phyloP scores from a whole-genome alignment of 805 yeast genomes.

The Brettanomyces anomalus region DNA sequence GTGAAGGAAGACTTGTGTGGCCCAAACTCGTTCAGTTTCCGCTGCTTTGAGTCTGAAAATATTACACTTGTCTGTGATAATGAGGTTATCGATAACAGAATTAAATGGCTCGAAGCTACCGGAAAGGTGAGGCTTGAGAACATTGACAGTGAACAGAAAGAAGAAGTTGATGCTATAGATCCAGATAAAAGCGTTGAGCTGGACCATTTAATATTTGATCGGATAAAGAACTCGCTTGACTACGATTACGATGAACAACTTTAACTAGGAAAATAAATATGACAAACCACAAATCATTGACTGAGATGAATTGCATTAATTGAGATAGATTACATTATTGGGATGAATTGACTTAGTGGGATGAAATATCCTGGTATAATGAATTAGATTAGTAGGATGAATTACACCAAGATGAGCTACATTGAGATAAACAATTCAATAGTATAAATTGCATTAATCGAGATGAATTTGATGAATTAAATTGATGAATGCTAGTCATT shows the following conservation, averaged over 20 bases:
- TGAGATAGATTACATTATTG: too few relatives aligned
- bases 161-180: background rate
- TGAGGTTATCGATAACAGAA: slow-evolving; percentile 11
- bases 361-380: too few relatives aligned
- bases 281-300: background rate
- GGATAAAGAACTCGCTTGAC: background rate
- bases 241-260: background rate
- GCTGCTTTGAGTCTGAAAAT: slow-evolving; percentile 14
- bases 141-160: background rate
- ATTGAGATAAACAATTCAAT: background rate
- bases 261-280: background rate
- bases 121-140: slow-evolving; percentile 8
- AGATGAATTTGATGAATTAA: too few relatives aligned
- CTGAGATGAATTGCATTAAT: too few relatives aligned
- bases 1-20: slow-evolving; percentile 12
- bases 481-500: too few relatives aligned
- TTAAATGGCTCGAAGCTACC: slow-evolving; percentile 17
- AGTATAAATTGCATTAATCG: background rate
- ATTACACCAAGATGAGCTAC: too few relatives aligned
- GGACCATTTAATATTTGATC: background rate
- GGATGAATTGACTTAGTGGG: too few relatives aligned
- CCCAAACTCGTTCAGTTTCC: slow-evolving; percentile 6
- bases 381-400: too few relatives aligned
- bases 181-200: background rate
- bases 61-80: slow-evolving; percentile 15